phyloP scores from a whole-genome alignment of 202 grass and related monocot species.

The Brachypodium distachyon region DNA sequence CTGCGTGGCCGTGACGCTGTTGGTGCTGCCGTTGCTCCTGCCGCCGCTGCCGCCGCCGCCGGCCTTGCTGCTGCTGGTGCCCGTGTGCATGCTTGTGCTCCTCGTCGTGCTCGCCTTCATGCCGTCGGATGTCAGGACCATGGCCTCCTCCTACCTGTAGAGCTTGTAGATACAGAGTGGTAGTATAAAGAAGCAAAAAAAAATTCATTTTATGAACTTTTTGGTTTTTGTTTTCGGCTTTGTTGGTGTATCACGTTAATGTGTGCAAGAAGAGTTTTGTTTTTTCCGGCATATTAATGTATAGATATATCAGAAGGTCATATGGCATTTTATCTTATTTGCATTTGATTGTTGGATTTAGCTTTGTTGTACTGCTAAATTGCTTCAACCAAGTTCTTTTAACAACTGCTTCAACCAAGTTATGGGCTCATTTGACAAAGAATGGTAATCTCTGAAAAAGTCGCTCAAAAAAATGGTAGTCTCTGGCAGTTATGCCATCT shows the following conservation, averaged over 20 bases:
- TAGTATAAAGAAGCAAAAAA: no score
- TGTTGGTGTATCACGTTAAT: not conserved
- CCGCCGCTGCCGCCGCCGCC: conserved; percentile 68
- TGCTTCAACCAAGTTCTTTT: not conserved
- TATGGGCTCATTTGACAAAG: no score
- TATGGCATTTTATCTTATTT: not conserved
- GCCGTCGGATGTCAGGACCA: conserved; percentile 33
- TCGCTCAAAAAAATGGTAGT: no score
- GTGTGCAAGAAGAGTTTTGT: not conserved
- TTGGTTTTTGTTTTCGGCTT: not conserved
- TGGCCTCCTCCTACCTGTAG: conserved; percentile 50
- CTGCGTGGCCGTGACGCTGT: conserved; percentile 37
- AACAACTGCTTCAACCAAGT: no score
- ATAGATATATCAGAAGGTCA: not conserved
- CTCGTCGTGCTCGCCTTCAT: conserved; percentile 55
- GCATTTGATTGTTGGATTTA: no score
- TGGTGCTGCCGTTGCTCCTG: conserved; percentile 56
- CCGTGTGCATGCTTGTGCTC: conserved; percentile 41
- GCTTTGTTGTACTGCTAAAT: not conserved
- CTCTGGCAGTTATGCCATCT: no score
- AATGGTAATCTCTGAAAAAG: no score
- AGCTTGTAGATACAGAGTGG: no score
- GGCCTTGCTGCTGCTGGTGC: conserved; percentile 40
- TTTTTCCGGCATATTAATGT: no score
- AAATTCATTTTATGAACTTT: no score